Evolutionary conservation across 306 rosid genomes (phyloP).

Genomic region (Astragalus membranaceus): DNA sequence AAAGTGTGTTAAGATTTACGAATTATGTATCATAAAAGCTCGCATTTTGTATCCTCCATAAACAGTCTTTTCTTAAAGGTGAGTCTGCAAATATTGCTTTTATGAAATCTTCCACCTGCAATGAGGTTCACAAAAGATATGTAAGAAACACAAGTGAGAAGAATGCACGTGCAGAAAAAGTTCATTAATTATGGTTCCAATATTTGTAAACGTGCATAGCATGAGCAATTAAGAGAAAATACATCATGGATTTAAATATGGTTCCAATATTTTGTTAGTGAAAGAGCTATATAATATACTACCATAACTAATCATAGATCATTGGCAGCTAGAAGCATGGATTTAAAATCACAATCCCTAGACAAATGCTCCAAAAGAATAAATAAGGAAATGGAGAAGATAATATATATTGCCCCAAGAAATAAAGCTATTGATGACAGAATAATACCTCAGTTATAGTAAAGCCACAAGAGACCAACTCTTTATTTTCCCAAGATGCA

Average conservation of each 20-base stretch:
- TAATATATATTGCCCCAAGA: neutral
- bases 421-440: neutral
- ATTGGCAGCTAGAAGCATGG: neutral
- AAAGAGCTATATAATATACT: too few relatives aligned
- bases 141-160: neutral
- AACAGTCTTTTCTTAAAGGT: constrained; percentile 69
- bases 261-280: too few relatives aligned
- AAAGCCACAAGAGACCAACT: constrained; percentile 53
- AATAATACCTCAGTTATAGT: constrained; percentile 58
- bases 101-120: constrained; percentile 69
- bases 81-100: constrained; percentile 86
- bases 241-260: too few relatives aligned
- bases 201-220: neutral
- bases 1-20: neutral
- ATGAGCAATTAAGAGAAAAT: neutral
- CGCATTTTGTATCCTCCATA: constrained; percentile 58
- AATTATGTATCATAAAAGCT: constrained; percentile 26
- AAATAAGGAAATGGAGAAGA: neutral
- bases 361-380: neutral
- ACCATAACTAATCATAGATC: too few relatives aligned
- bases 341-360: neutral
- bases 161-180: neutral
- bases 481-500: constrained; percentile 76
- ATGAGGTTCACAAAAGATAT: neutral
- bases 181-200: constrained; percentile 4